Conservation (phyloP, 2,329 filamentous ascomycete species). For the Domatiomyces globalis region DNA sequence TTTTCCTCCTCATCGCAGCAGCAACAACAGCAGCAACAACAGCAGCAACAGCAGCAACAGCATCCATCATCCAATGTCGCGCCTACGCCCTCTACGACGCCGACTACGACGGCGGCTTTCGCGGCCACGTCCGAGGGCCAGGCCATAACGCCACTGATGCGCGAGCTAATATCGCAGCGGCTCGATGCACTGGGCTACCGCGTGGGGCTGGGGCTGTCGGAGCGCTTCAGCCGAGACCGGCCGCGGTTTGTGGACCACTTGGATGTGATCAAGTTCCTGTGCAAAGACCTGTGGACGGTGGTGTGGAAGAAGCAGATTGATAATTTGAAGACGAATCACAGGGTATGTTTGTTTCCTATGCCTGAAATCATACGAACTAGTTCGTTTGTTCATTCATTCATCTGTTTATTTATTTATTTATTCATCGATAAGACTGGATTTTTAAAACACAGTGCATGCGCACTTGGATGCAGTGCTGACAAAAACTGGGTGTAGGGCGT, state of each 20-base stretch:
- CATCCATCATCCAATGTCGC: background rate
- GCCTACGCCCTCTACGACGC: background rate
- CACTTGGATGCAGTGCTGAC: background rate
- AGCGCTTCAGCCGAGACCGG: slow-evolving; percentile 54
- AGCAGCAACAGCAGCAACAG: background rate
- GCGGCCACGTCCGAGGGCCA: slow-evolving; percentile 11
- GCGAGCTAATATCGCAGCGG: slow-evolving; percentile 72
- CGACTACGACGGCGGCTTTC: slow-evolving; percentile 1
- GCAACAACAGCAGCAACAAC: background rate
- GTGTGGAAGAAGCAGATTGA: slow-evolving; percentile 96
- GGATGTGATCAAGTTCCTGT: slow-evolving; percentile 95
- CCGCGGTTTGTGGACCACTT: slow-evolving; percentile 84
- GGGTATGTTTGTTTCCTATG: slow-evolving; percentile 40
- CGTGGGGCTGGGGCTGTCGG: slow-evolving; percentile 81
- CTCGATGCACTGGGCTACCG: slow-evolving; percentile 77
- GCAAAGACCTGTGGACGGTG: slow-evolving; percentile 93
- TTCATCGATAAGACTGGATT: too few relatives aligned
- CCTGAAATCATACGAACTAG: too few relatives aligned
- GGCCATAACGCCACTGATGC: slow-evolving; percentile 51
- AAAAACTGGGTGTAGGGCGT: slow-evolving; percentile 48
- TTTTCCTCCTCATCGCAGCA: background rate
- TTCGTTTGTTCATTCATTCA: too few relatives aligned
- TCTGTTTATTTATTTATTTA: too few relatives aligned
- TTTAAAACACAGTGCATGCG: too few relatives aligned
- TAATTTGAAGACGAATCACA: slow-evolving; percentile 95